These are phyloP conservation scores for Hortiboletus campestris DNA, from an alignment of 768 basidiomycete genomes.

Conservation along the genomic window DNA sequence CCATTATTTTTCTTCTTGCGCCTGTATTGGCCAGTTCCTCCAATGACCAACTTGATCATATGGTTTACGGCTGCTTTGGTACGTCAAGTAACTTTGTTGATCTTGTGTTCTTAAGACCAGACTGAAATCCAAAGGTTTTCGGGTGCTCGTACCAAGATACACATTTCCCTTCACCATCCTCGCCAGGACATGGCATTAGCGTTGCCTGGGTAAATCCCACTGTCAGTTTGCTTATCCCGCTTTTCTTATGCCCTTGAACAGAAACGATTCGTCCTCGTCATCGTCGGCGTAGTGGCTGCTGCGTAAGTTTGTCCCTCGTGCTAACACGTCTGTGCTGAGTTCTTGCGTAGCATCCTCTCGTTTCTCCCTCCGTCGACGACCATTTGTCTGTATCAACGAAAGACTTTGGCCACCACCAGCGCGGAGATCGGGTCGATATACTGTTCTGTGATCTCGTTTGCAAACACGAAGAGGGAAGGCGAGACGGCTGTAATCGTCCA, in stretches of 20 bases:
- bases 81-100: constrained; percentile 12
- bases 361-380: constrained; percentile 75
- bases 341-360: constrained; percentile 51
- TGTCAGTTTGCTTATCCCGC: neutral
- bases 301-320: constrained; percentile 46
- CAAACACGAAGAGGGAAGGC: constrained; percentile 50
- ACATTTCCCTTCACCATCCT: constrained; percentile 45
- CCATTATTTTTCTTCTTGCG: constrained; percentile 72
- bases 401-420: constrained; percentile 64
- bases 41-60: constrained; percentile 69
- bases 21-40: constrained; percentile 72
- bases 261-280: constrained; percentile 69
- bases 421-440: constrained; percentile 69
- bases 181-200: constrained; percentile 56
- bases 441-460: constrained; percentile 73
- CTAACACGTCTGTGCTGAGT: neutral
- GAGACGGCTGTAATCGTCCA: constrained; percentile 57
- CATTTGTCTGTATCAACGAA: constrained; percentile 70
- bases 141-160: constrained; percentile 74
- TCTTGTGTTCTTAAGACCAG: neutral
- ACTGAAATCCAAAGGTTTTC: constrained; percentile 44
- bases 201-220: constrained; percentile 64
- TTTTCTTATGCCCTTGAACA: constrained; percentile 21
- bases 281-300: constrained; percentile 72
- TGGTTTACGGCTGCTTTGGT: constrained; percentile 65